Evolutionary conservation across 371 early-diverging fungal species (phyloP), one percentile per base, ranked within the genome.

Genomic region (Apophysomyces variabilis): DNA sequence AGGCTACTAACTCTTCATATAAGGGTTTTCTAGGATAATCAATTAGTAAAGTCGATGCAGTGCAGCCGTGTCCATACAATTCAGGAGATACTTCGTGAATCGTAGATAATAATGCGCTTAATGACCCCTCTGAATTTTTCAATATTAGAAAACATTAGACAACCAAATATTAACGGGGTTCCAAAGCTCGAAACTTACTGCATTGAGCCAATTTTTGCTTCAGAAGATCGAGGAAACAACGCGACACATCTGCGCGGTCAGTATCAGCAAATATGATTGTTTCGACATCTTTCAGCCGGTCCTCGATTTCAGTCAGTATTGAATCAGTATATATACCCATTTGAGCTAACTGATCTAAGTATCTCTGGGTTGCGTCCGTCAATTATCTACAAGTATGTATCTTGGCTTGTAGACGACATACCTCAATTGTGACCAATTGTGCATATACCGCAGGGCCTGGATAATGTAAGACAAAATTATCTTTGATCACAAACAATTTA

Each of bases 361-460:
- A 91, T 73, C 91, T 89, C 92, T 92, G 65, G 36, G 57, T 43
- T 50, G 39, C 26, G 57, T 64, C 26, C 13, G 50, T 58, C 50
- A 37, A 35, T 36, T 38, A 45, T 57, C 39, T 38, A 32, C 14
- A 26, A 26, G 12, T 36, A 0, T 58, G 50, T 41, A 18, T 16
- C 32, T 39, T 47, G 7, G 58, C 63, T 26, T 26, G 32, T 26
- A 26, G 3, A 26, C 32, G 1, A 26, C 32, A 26, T 88, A 90
- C 92, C 84, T 91, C 90, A 60, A 91, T 89, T 5, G 93, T 91
- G 1, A 89, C 84, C 58, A 93, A 73, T 62, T 93, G 92, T 1
- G 89, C 91, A 73, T 93, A 92, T 1, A 91, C 90, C 37, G 93
- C 93, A 12, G 93, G 92, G 62, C 75, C 80, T 80, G 38, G 59